Evolutionary conservation across 73 alveolate genomes (phyloP), one percentile per base, ranked within the genome.

Genomic region (Loxodes magnus): DNA sequence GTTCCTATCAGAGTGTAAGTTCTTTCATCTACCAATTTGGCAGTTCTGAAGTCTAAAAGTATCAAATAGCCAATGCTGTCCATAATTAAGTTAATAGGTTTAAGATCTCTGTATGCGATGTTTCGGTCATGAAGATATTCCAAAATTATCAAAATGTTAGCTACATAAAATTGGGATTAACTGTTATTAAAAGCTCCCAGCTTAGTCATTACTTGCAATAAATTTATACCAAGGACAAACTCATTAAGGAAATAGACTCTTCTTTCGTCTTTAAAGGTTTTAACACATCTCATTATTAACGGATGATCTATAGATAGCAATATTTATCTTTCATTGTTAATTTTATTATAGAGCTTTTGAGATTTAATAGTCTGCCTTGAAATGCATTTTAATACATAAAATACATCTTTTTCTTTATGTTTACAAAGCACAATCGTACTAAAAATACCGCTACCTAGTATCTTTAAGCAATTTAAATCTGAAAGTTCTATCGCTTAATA

Each of bases 241-340:
- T 84, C 96, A 43, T 63, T 63, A 24, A 84, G 60, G 48, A 71
- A 79, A 56, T 80, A 84, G 2, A 84, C 43, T 23, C 71, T 29
- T 20, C 37, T 35, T 15, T 48, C 44, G 56, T 79, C 93, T 56
- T 79, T 70, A 50, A 65, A 79, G 23, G 80, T 68, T 66, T 59
- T 73, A 19, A 73, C 82, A 22, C 77, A 67, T 52, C 74, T 83
- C 26, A 83, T 70, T 3, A 84, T 80, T 31, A 79, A 79, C 0
- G 96, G 93, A 57, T 84, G 96, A 37, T 84, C 96, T 5, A 84
- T 48, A 42, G 61, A 19, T 9, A 65, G 31, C 29, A 79, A 38
- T 19, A 84, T 66, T 30, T 65, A 24, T 55, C 74, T 59, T 57
- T 84, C 96, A 24, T 37, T 48, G 23, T 28, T 26, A 14, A 69